Base-by-base conservation (phyloP, 352 stramenopile species). In the Phytophthora crassamura region DNA sequence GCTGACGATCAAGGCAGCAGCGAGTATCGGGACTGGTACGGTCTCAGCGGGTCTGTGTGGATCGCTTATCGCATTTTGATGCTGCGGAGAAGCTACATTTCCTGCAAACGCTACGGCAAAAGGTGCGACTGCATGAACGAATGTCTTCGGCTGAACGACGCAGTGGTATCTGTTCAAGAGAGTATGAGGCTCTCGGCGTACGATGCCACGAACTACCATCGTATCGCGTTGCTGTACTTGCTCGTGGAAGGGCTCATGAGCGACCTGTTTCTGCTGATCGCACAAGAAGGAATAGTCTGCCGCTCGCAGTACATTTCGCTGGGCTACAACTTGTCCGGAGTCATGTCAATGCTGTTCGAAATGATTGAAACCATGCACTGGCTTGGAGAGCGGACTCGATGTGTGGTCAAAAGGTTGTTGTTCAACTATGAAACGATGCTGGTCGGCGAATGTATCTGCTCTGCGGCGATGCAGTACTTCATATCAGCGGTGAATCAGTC, bases 391-490 rank as follows among this genome's bases (percentile, higher is more conserved):
- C 38, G 47, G 16, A 12, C 47, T 7, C 60, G 55, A 22, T 68
- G 65, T 42, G 7, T 71, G 4, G n/a, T 69, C 10, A 71, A 65
- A 34, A 62, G 68, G 11, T 49, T 79, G 7, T 50, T 77, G 18
- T 72, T 79, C 42, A 78, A 78, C 42, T 62, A 73, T 11, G 70
- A 78, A 39, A 78, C 70, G 7, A 66, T 71, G 32, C 55, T 78
- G 32, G 12, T 78, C 4, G 70, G 70, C 2, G 70, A 78, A n/a
- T 57, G 50, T 12, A 39, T 72, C 28, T 75, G 69, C 35, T 49
- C 69, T 1, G 50, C 35, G 18, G 49, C 64, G 7, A 69, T 78
- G 55, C 60, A 75, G 36, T 40, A 69, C 15, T 78, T 72, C 41
- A 36, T 78, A 4, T 69, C 65, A 11, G 62, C 69, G 0, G 11